Conservation (phyloP, 805 yeast genomes). For the Maudiozyma turicensis region DNA sequence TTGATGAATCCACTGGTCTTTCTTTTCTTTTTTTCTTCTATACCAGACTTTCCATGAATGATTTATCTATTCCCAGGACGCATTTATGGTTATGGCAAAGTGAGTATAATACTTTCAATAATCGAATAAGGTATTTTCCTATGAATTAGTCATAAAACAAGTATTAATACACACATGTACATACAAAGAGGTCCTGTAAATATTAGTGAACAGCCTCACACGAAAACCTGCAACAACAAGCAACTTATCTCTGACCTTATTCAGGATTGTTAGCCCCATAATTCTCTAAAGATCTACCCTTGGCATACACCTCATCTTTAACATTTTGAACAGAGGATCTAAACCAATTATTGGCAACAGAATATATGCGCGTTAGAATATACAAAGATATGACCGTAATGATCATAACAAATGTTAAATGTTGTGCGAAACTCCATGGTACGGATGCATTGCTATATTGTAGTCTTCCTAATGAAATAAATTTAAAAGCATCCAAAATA, state of each 20-base stretch:
- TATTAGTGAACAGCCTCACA: too few species aligned
- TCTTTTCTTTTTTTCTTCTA: too few species aligned
- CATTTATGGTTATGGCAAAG: too few species aligned
- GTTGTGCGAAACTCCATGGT: constrained; percentile 16
- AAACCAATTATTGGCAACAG: constrained; percentile 15
- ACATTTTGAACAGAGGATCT: constrained; percentile 31
- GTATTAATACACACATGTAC: too few species aligned
- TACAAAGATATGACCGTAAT: constrained; percentile 6
- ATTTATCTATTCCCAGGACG: too few species aligned
- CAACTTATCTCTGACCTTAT: not conserved
- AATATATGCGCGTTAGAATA: constrained; percentile 1
- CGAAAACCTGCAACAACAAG: too few species aligned
- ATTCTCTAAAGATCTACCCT: constrained; percentile 47
- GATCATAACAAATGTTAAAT: constrained; percentile 7
- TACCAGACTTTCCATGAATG: too few species aligned
- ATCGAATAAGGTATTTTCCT: too few species aligned
- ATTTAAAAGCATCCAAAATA: constrained; percentile 9
- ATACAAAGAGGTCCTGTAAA: too few species aligned
- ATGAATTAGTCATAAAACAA: too few species aligned
- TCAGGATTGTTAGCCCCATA: constrained; percentile 2
- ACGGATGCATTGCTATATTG: not conserved
- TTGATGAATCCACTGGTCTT: too few species aligned
- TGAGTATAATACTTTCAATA: too few species aligned
- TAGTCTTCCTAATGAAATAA: constrained; percentile 1
- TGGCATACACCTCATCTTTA: constrained; percentile 48